These are phyloP conservation scores for Exophiala xenobiotica DNA, from an alignment of 2,329 filamentous ascomycete species.

Conservation along the genomic window DNA sequence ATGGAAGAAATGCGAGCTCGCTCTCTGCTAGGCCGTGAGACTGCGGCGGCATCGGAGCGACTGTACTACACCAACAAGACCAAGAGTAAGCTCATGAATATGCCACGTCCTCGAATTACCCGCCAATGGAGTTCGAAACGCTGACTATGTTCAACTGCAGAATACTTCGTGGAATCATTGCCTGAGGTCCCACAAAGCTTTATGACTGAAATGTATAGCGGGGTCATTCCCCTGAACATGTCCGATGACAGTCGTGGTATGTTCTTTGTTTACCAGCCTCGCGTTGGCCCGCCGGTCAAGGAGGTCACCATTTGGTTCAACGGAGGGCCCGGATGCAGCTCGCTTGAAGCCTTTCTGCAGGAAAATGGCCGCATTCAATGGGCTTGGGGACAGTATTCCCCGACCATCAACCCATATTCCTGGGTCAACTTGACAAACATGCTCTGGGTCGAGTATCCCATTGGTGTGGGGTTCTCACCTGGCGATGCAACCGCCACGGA, in stretches of 20 bases:
- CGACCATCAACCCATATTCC: slow-evolving; percentile 33
- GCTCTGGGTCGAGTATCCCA: slow-evolving; percentile 31
- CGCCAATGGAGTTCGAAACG: neutral
- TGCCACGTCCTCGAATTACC: no score
- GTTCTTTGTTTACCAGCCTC: slow-evolving; percentile 29
- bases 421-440: slow-evolving; percentile 45
- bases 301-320: slow-evolving; percentile 29
- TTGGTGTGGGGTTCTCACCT: slow-evolving; percentile 26
- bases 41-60: slow-evolving; percentile 1
- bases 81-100: slow-evolving; percentile 12
- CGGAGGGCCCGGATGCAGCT: slow-evolving; percentile 30
- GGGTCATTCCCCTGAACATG: slow-evolving; percentile 24
- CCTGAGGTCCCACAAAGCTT: slow-evolving; percentile 22
- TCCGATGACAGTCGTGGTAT: slow-evolving; percentile 19
- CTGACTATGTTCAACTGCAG: neutral
- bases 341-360: slow-evolving; percentile 35
- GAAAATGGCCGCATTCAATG: slow-evolving; percentile 37
- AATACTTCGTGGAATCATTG: slow-evolving; percentile 24
- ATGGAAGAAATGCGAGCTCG: slow-evolving; percentile 16
- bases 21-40: slow-evolving; percentile 10
- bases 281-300: slow-evolving; percentile 26
- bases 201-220: slow-evolving; percentile 26
- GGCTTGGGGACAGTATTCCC: slow-evolving; percentile 30
- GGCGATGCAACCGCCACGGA: slow-evolving; percentile 43
- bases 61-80: slow-evolving; percentile 21